These are phyloP conservation scores for Saccharomycopsis malanga DNA, from an alignment of 805 yeast genomes.

Conservation along the genomic window DNA sequence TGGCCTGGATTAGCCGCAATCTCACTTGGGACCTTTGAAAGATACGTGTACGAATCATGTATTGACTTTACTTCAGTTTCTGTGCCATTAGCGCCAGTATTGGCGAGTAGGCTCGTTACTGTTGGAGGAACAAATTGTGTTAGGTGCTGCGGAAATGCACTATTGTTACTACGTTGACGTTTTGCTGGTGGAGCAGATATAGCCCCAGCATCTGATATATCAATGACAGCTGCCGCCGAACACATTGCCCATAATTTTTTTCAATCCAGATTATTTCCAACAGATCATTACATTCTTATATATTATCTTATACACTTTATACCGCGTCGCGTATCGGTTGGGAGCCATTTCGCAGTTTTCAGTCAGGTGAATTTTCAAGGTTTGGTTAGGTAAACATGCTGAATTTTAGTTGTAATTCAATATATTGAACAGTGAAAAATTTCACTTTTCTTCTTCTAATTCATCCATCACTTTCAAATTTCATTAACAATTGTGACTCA, in stretches of 20 bases:
- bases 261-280: too few species aligned
- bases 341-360: too few species aligned
- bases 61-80: background rate
- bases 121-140: conserved; percentile 11
- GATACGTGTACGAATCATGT: conserved; percentile 20
- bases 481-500: too few species aligned
- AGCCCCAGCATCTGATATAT: background rate
- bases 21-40: conserved; percentile 16
- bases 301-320: too few species aligned
- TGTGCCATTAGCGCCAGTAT: background rate
- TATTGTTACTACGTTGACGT: background rate
- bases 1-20: background rate
- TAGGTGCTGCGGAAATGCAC: conserved; percentile 5
- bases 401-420: background rate
- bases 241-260: too few species aligned
- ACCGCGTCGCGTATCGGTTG: too few species aligned
- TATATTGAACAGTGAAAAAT: background rate
- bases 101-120: background rate
- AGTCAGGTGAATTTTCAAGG: background rate
- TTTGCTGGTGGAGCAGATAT: conserved; percentile 1
- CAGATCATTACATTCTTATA: too few species aligned
- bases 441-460: background rate
- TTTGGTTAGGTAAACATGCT: background rate
- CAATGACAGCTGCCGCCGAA: background rate
- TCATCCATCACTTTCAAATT: background rate